These are phyloP conservation scores for Fonsecaea pedrosoi DNA, from an alignment of 2,329 filamentous ascomycete species.

Conservation along the genomic window DNA sequence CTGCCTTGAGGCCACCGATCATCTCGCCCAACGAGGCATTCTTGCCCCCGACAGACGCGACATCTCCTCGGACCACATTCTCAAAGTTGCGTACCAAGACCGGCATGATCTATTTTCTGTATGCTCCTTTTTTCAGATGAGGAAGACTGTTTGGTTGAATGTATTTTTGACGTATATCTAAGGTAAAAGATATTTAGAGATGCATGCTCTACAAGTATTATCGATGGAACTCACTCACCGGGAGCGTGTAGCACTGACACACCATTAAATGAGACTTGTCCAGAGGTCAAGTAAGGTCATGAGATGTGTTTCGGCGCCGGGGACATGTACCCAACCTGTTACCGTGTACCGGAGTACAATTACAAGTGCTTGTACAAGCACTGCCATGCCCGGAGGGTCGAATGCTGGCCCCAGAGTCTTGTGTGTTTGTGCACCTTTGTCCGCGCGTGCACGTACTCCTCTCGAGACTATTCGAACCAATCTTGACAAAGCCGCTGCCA, in stretches of 20 bases:
- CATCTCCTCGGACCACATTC: slow-evolving; percentile 40
- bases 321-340: neutral
- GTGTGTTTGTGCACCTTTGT: too few species aligned
- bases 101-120: slow-evolving; percentile 4
- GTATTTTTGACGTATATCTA: neutral
- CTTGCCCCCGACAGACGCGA: slow-evolving; percentile 47
- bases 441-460: neutral
- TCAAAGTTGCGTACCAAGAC: slow-evolving; percentile 40
- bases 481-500: neutral
- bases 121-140: neutral
- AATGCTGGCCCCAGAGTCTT: neutral
- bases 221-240: neutral
- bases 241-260: neutral
- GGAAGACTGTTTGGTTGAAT: neutral
- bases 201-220: neutral
- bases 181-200: neutral
- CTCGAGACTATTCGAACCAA: neutral
- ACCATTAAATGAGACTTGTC: neutral
- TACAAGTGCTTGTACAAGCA: neutral
- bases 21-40: slow-evolving; percentile 51
- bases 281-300: neutral
- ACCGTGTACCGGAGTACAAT: too few species aligned
- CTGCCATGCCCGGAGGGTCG: neutral
- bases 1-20: slow-evolving; percentile 43
- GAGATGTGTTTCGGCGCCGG: neutral